phyloP scores from a whole-genome alignment of 1,139 yeast species.

The Pichia sp. region DNA sequence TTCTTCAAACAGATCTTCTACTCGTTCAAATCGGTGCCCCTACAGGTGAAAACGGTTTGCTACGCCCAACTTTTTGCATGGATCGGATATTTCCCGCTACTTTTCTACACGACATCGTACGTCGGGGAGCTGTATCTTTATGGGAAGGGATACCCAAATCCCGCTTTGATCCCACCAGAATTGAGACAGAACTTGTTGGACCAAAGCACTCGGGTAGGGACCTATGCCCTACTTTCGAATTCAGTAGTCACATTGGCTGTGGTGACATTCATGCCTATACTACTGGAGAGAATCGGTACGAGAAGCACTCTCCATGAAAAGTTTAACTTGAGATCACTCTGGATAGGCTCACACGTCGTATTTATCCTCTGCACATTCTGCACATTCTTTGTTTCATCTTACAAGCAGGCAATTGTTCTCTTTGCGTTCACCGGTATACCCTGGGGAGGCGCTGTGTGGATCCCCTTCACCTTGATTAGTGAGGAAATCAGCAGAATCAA shows the following conservation, averaged over 20 bases:
- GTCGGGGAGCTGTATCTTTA: conserved; percentile 43
- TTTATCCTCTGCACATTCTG: conserved; percentile 38
- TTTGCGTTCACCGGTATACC: conserved; percentile 44
- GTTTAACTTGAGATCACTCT: conserved; percentile 31
- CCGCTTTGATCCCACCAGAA: conserved; percentile 42
- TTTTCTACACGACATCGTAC: conserved; percentile 47
- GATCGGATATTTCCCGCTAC: conserved; percentile 48
- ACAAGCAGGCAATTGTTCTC: conserved; percentile 37
- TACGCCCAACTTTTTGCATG: conserved; percentile 47
- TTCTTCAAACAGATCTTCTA: conserved; percentile 36
- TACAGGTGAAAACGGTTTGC: conserved; percentile 41
- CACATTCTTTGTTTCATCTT: conserved; percentile 38
- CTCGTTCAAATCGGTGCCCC: conserved; percentile 39
- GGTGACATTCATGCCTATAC: conserved; percentile 37
- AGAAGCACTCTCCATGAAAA: conserved; percentile 14
- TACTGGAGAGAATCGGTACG: conserved; percentile 26
- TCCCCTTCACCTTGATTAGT: conserved; percentile 46
- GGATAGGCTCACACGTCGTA: conserved; percentile 40
- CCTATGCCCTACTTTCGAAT: conserved; percentile 39
- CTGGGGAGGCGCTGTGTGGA: conserved; percentile 51
- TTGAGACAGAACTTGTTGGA: conserved; percentile 31
- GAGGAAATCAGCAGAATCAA: conserved; percentile 46
- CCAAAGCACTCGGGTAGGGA: conserved; percentile 42
- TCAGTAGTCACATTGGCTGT: conserved; percentile 39
- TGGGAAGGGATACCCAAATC: conserved; percentile 33